These are phyloP conservation scores for Tylopilus orsonianus DNA, from an alignment of 1,284 basidiomycete species.

Conservation along the genomic window DNA sequence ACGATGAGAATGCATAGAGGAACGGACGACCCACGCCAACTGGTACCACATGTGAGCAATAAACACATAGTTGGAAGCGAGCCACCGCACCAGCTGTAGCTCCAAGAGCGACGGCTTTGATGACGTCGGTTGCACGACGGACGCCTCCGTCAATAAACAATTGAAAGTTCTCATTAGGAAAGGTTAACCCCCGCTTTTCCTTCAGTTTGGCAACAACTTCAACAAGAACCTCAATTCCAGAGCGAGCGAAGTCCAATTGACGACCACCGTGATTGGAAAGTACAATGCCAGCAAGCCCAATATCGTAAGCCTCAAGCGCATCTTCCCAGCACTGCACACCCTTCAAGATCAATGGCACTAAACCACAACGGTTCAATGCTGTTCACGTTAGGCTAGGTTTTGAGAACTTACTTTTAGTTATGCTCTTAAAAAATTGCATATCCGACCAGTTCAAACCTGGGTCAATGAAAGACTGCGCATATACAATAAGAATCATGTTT, in stretches of 20 bases:
- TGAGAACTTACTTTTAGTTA: slow-evolving; percentile 70
- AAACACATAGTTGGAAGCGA: not conserved
- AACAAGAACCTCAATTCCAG: slow-evolving; percentile 86
- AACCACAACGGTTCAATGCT: not conserved
- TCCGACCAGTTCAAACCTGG: slow-evolving; percentile 87
- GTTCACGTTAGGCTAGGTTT: not conserved
- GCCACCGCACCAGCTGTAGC: slow-evolving; percentile 71
- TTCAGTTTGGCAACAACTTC: slow-evolving; percentile 82
- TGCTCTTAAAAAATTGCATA: slow-evolving; percentile 83
- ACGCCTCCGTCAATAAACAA: slow-evolving; percentile 94
- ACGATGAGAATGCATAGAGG: slow-evolving; percentile 87
- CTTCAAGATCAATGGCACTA: slow-evolving; percentile 91
- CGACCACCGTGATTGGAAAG: slow-evolving; percentile 92
- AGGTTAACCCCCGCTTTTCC: slow-evolving; percentile 58
- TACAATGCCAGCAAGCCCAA: slow-evolving; percentile 80
- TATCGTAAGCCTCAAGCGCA: slow-evolving; percentile 85
- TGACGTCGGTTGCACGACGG: slow-evolving; percentile 85
- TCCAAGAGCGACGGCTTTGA: slow-evolving; percentile 91
- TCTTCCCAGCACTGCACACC: slow-evolving; percentile 96
- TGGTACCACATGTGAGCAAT: slow-evolving; percentile 20
- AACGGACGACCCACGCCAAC: slow-evolving; percentile 84
- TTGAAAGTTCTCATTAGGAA: slow-evolving; percentile 72
- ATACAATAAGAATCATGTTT: slow-evolving; percentile 1
- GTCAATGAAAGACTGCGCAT: slow-evolving; percentile 88
- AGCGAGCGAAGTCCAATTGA: slow-evolving; percentile 89